Conservation (phyloP, 176 grass and related monocot species). For the Oropetium thomaeum region DNA sequence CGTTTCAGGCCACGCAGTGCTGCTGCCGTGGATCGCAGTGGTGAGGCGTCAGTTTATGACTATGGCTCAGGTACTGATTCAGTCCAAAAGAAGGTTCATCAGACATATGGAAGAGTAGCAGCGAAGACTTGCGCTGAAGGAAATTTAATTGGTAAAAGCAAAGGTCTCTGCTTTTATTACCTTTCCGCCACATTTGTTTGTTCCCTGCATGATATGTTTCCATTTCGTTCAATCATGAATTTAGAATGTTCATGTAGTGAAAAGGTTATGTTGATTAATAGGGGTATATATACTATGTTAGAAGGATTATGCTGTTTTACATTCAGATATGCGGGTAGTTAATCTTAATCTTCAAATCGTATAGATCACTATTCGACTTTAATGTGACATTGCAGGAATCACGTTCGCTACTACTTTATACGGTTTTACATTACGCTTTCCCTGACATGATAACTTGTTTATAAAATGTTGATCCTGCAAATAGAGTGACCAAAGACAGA, state of each 20-base stretch:
- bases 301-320: background rate
- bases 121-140: background rate
- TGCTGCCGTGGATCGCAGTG: background rate
- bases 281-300: background rate
- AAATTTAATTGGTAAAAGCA: slow-evolving; percentile 33
- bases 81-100: slow-evolving; percentile 15
- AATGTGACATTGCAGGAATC: background rate
- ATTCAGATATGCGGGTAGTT: background rate
- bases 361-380: background rate
- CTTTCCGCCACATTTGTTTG: slow-evolving; percentile 1
- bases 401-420: too few relatives aligned
- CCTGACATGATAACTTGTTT: background rate
- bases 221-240: background rate
- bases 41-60: slow-evolving; percentile 23
- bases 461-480: background rate
- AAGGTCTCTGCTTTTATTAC: slow-evolving; percentile 31
- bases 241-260: background rate
- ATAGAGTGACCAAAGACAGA: slow-evolving; percentile 10
- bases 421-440: too few relatives aligned
- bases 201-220: background rate
- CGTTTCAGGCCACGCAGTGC: slow-evolving; percentile 34
- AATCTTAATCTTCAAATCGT: background rate
- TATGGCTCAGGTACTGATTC: slow-evolving; percentile 33
- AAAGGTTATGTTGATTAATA: background rate
- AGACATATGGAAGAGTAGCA: slow-evolving; percentile 27